phyloP scores from a whole-genome alignment of 1,284 basidiomycete species.

The Cryptococcus sp. region DNA sequence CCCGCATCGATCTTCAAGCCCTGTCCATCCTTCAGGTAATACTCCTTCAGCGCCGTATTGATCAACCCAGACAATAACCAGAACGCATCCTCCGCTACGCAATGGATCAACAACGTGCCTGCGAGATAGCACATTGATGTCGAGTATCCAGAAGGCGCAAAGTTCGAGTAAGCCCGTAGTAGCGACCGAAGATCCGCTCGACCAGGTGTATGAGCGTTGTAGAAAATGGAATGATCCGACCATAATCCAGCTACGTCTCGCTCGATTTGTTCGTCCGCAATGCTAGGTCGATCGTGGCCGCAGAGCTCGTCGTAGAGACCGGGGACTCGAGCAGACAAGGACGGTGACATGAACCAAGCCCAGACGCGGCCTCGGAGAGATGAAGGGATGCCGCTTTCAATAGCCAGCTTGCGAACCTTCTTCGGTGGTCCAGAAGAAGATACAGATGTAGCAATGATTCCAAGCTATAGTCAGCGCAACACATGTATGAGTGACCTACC shows the following conservation, averaged over 20 bases:
- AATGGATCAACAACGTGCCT: constrained; percentile 70
- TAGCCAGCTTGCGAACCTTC: constrained; percentile 71
- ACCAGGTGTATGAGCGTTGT: constrained; percentile 27
- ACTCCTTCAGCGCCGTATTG: constrained; percentile 62
- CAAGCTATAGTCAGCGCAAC: constrained; percentile 49
- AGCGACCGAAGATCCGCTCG: constrained; percentile 40
- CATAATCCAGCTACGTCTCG: constrained; percentile 52
- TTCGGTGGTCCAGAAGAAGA: constrained; percentile 68
- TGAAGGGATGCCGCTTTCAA: constrained; percentile 71
- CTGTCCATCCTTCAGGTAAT: constrained; percentile 64
- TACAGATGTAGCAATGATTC: constrained; percentile 58
- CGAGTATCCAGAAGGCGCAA: constrained; percentile 63
- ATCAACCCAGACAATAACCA: constrained; percentile 70
- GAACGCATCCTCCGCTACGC: constrained; percentile 86
- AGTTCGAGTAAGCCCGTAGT: constrained; percentile 38
- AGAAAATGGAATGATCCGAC: constrained; percentile 40
- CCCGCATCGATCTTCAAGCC: constrained; percentile 75
- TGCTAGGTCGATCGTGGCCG: constrained; percentile 53
- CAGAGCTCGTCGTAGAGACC: constrained; percentile 65
- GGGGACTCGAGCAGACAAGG: constrained; percentile 60
- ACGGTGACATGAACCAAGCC: constrained; percentile 67
- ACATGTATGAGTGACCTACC: constrained; percentile 19
- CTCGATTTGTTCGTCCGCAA: constrained; percentile 57
- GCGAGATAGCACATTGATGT: constrained; percentile 62
- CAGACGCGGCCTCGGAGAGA: constrained; percentile 79